Evolutionary conservation across 2,329 filamentous ascomycete species (phyloP).

Genomic region (Truncatella angustata): DNA sequence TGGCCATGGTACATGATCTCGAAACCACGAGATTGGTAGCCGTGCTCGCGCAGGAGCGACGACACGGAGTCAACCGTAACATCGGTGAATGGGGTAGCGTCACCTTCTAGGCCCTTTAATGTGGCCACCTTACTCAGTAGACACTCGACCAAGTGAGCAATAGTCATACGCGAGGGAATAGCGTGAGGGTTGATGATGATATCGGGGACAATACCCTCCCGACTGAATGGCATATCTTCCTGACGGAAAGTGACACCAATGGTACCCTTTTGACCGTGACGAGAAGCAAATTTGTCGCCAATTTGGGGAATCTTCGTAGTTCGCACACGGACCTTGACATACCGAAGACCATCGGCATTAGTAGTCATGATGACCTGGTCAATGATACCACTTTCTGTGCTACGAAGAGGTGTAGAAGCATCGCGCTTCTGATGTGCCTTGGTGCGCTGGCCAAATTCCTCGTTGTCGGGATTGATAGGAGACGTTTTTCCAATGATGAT

Average conservation of each 20-base stretch:
- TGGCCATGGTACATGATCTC: slow-evolving; percentile 99
- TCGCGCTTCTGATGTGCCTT: slow-evolving; percentile 90
- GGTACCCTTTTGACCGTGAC: slow-evolving; percentile 98
- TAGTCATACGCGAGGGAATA: slow-evolving; percentile 99
- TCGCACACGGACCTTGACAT: slow-evolving; percentile 95
- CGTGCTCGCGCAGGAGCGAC: slow-evolving; percentile 78
- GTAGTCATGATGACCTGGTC: slow-evolving; percentile 93
- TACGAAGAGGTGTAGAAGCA: slow-evolving; percentile 89
- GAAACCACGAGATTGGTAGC: slow-evolving; percentile 95
- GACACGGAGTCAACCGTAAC: slow-evolving; percentile 95
- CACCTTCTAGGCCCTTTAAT: slow-evolving; percentile 90
- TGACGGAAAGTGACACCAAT: slow-evolving; percentile 98
- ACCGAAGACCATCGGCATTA: slow-evolving; percentile 89
- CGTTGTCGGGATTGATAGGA: slow-evolving; percentile 86
- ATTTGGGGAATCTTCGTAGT: slow-evolving; percentile 99
- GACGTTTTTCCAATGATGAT: slow-evolving; percentile 99
- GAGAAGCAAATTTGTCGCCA: slow-evolving; percentile 98
- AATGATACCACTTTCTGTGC: slow-evolving; percentile 95
- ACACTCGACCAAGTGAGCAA: slow-evolving; percentile 99
- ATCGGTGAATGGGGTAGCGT: slow-evolving; percentile 96
- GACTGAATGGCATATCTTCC: slow-evolving; percentile 98
- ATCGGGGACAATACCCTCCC: slow-evolving; percentile 88
- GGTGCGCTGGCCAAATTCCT: slow-evolving; percentile 90
- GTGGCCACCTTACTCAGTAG: slow-evolving; percentile 94
- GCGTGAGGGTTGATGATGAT: slow-evolving; percentile 99